Percentiles rank a stretch among this genome's conserved stretches.
These are phyloP conservation scores for Gnaphalium uliginosum DNA, from an alignment of 129 eudicot genomes.

Conservation along the genomic window DNA sequence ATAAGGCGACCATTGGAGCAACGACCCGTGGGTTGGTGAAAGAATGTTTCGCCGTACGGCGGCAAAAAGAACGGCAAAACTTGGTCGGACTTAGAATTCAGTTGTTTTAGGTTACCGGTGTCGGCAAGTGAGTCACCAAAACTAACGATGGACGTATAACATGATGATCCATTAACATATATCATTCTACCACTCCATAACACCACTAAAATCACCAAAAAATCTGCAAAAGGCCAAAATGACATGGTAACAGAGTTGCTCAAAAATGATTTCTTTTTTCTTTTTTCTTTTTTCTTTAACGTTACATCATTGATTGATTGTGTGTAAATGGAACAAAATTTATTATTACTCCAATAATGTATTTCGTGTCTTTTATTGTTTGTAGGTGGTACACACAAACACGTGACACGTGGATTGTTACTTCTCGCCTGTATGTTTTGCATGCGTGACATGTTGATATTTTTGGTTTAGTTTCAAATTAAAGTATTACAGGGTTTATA, in stretches of 20 bases:
- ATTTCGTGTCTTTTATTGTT: too few species aligned
- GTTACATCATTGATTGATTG: not conserved
- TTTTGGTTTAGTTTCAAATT: too few species aligned
- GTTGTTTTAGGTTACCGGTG: slow-evolving; percentile 9
- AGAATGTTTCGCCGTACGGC: not conserved
- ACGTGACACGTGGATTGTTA: too few species aligned
- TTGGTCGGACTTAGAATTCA: not conserved
- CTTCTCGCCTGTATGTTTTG: too few species aligned
- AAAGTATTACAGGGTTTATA: too few species aligned
- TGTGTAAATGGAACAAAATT: not conserved
- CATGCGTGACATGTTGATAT: too few species aligned
- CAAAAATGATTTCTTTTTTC: too few species aligned
- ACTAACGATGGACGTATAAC: slow-evolving; percentile 26
- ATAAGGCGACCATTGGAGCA: not conserved
- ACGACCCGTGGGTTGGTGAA: not conserved
- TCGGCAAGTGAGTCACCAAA: slow-evolving; percentile 35
- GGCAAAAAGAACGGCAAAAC: not conserved
- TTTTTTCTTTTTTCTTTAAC: too few species aligned
- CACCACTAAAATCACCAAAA: not conserved
- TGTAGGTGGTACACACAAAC: too few species aligned
- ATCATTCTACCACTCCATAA: not conserved
- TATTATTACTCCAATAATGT: too few species aligned
- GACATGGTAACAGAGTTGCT: not conserved
- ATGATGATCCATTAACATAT: not conserved
- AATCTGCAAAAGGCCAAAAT: not conserved